These are phyloP conservation scores for Colletotrichum sp. DNA, from an alignment of 2,329 filamentous ascomycete genomes.

Conservation along the genomic window DNA sequence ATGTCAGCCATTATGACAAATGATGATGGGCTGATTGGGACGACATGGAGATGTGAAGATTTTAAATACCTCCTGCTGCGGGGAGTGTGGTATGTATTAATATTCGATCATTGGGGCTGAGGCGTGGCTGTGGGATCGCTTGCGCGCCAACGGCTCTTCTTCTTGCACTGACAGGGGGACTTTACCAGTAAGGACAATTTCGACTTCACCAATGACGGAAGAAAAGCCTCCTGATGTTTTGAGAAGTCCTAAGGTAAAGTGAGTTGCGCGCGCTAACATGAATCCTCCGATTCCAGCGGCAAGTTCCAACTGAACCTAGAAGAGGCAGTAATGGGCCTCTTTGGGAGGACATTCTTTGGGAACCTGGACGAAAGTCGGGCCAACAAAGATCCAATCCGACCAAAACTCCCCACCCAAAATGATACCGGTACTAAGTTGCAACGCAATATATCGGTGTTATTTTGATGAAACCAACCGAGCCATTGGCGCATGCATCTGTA, in stretches of 20 bases:
- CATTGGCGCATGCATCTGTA: too few relatives aligned
- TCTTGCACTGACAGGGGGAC: not conserved
- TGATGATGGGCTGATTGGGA: too few relatives aligned
- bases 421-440: not conserved
- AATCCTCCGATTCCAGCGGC: not conserved
- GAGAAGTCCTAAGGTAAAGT: not conserved
- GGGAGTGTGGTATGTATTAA: not conserved
- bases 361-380: not conserved
- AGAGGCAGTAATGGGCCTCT: not conserved
- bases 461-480: not conserved
- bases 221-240: not conserved
- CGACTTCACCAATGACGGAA: not conserved
- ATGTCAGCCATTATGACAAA: not conserved
- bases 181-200: not conserved
- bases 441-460: not conserved
- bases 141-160: not conserved
- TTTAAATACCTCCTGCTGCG: not conserved
- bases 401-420: not conserved
- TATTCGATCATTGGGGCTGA: not conserved
- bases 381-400: not conserved
- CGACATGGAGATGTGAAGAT: too few relatives aligned
- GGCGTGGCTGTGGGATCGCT: not conserved
- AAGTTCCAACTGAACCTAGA: not conserved
- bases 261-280: not conserved
- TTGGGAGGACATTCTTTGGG: not conserved